A percentile compares a stretch with the other conserved stretches of the same genome.
Conservation (phyloP, 2,329 filamentous ascomycete genomes). For the Botryotinia globosa region DNA sequence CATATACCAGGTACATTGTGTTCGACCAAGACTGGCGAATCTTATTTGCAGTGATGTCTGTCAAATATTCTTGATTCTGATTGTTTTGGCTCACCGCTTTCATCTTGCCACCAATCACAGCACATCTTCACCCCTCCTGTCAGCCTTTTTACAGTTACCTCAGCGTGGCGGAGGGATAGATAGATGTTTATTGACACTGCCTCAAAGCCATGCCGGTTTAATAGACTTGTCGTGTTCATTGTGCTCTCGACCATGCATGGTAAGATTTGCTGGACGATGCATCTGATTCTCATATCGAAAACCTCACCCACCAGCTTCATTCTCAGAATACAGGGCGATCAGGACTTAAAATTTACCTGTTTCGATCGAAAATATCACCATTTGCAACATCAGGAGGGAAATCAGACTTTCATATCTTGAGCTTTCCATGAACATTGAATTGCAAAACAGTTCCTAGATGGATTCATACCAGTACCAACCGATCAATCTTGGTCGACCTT, state of each 20-base stretch:
- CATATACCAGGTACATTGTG: no score
- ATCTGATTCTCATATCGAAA: neutral
- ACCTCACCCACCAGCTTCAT: neutral
- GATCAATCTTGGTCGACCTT: slow-evolving; percentile 18
- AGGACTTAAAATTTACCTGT: no score
- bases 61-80: neutral
- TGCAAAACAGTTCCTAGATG: neutral
- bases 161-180: neutral
- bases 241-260: neutral
- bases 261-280: neutral
- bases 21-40: no score
- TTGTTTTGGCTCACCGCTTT: neutral
- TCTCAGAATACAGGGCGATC: neutral
- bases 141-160: neutral
- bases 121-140: neutral
- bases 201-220: neutral
- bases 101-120: neutral
- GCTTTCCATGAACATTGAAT: no score
- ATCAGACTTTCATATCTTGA: neutral
- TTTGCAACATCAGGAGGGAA: no score
- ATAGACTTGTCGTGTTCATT: rapidly evolving
- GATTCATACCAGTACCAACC: slow-evolving; percentile 15
- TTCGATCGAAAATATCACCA: no score
- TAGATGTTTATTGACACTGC: neutral
- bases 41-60: neutral